Evolutionary conservation across 2,329 filamentous ascomycete species (phyloP).

Genomic region (Diaporthe caulivora): DNA sequence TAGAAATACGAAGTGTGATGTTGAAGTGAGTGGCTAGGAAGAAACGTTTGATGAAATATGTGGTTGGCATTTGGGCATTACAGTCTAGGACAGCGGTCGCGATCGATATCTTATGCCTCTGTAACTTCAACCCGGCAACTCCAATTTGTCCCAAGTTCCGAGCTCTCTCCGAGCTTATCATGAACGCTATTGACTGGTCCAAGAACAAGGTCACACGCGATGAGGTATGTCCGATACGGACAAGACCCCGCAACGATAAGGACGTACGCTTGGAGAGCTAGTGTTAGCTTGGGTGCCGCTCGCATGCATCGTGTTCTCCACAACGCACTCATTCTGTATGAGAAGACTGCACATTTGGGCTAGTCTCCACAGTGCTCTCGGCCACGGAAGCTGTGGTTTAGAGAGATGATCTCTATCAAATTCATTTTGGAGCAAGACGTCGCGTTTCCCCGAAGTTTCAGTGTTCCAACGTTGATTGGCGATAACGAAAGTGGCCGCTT

Average conservation of each 20-base stretch:
- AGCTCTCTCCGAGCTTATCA: conserved; percentile 33
- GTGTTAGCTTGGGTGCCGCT: background rate
- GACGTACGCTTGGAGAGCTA: conserved; percentile 5
- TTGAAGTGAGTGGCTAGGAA: background rate
- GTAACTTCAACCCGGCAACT: background rate
- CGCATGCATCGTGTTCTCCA: background rate
- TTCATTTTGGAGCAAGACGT: background rate
- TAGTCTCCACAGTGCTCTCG: background rate
- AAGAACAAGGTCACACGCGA: conserved; percentile 8
- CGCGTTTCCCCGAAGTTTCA: background rate
- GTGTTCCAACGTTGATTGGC: background rate
- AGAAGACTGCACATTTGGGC: background rate
- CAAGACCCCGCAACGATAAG: conserved; percentile 40
- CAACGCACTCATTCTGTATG: background rate
- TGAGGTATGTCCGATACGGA: conserved; percentile 35
- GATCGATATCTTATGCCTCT: no score
- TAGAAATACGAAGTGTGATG: background rate
- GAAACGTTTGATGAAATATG: background rate
- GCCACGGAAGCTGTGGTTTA: conserved; percentile 3
- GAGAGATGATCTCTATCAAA: background rate
- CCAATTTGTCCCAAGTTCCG: conserved; percentile 9
- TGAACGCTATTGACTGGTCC: conserved; percentile 25
- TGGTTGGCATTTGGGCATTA: background rate
- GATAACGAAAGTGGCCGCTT: background rate
- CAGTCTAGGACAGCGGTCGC: background rate